Base-by-base conservation (phyloP, 345 rosid genomes). In the Populus alba region DNA sequence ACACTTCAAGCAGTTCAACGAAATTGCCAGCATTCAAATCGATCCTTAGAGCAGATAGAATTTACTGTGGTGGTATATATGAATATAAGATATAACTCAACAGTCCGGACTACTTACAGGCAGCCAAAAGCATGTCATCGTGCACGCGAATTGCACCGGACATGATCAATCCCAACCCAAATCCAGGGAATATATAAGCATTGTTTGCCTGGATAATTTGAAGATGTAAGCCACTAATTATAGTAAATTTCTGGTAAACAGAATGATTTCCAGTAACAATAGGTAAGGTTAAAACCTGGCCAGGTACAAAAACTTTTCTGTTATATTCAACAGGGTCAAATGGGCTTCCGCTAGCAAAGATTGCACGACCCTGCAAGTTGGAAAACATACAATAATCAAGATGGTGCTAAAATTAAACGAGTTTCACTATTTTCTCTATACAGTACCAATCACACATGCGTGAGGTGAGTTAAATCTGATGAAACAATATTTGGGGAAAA, bases 301-400 rank as follows among this genome's bases (percentile, higher is more conserved):
- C 99, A 66, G 99, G 97, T 53, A 87, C 65, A 66, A 82, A 88
- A 71, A 83, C 86, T 87, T 87, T 87, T 78, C 95, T 97, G 8
- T 88, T 45, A 65, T 89, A 90, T 80, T 92, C 92, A 70, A 94
- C 91, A 25, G 95, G 91, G 71, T 86, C 93, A 65, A 96, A 96
- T 13, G 98, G 99, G 86, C 99, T 96, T 87, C 99, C 99, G 86
- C 98, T 94, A 8, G 93, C 98, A 85, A 87, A 96, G 73, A 96
- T 92, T 75, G 98, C 94, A 68, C 91, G 93, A 5, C 99, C 99
- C 99, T 95, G 86, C 66, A 77, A 73, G 70, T 73, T 45, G 75
- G 66, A 27, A 39, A 31, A 43, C 69, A 59, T 23, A 63, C 62
- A 41, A 1, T 11, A 70, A 66, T 51, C 62, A n/a, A 70, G 43